Base-by-base conservation (phyloP, 1,284 basidiomycete species). In the Ustilago xerochloae region DNA sequence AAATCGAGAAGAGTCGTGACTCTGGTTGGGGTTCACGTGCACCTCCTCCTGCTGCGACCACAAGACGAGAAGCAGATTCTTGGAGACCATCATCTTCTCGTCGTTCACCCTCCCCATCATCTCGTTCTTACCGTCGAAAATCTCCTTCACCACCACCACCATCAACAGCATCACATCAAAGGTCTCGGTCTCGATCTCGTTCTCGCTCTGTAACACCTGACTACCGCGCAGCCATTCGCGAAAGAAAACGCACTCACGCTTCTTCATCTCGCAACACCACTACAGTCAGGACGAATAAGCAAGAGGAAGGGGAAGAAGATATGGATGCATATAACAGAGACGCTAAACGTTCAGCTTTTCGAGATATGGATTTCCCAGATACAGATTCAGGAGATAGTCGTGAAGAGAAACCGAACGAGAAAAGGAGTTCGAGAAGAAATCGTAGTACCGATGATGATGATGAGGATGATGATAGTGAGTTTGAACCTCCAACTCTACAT, bases 1-100 rank as follows among this genome's bases (percentile, higher is more conserved):
- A 28, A 73, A 84, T 47, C 66, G 87, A 61, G 85, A 86, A 53
- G 86, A 87, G 49, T 84, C 85, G 33, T 75, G 87, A 80, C 39
- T 50, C 62, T 6, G 78, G 78, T 1, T 80, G 78, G 78, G 78
- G 68, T 2, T 32, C 57, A 0, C 51, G 63, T 3, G 51, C 50
- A 24, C 28, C 50, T 43, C 30, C 47, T 12, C 18, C 36, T n/a
- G n/a, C n/a, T n/a, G n/a, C n/a, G n/a, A n/a, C n/a, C n/a, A n/a
- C n/a, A n/a, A n/a, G n/a, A 26, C 39, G 47, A 5, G 28, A 54
- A 18, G 45, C 22, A 6, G 41, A 58, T 20, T 52, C 52, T 3
- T 50, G n/a, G n/a, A n/a, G n/a, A 38, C 22, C 29, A 45, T 29
- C 45, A n/a, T n/a, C 63, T 9, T 29, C 47, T 16, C 46, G 46